A percentile compares a stretch with the other conserved stretches of the same genome.
phyloP scores from a whole-genome alignment of 495 filamentous ascomycete genomes.

The Neurospora sp. region DNA sequence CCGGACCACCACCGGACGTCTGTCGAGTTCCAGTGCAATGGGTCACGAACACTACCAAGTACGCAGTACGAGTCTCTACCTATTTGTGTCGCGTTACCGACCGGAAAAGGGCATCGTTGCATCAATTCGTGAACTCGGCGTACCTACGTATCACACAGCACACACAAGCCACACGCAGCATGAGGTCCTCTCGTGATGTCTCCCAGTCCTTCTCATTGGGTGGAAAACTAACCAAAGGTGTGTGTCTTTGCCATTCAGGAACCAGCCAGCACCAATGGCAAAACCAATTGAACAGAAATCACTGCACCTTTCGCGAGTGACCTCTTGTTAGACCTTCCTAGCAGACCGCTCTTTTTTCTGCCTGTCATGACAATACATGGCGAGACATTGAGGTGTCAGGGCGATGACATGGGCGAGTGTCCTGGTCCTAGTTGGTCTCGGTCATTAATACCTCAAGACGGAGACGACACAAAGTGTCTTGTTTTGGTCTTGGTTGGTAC shows the following conservation, averaged over 20 bases:
- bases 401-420: not conserved
- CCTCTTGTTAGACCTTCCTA: not conserved
- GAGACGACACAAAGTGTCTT: not conserved
- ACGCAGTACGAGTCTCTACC: not conserved
- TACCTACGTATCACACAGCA: not conserved
- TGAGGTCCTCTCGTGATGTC: constrained; percentile 14
- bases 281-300: not conserved
- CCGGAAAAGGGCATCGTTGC: not conserved
- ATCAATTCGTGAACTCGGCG: not conserved
- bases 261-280: not conserved
- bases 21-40: not conserved
- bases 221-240: not conserved
- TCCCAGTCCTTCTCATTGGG: constrained; percentile 6
- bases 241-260: not conserved
- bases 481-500: too few relatives aligned
- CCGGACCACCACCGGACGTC: not conserved
- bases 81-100: not conserved
- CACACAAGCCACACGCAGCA: constrained; percentile 8
- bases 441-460: not conserved
- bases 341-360: not conserved
- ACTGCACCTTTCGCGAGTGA: not conserved
- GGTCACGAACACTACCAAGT: not conserved
- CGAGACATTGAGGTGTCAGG: not conserved
- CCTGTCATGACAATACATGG: not conserved
- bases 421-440: not conserved